Evolutionary conservation across 2,329 filamentous ascomycete species (phyloP), one percentile per base, ranked within the genome.

Genomic region (Harringtonia aguacate): DNA sequence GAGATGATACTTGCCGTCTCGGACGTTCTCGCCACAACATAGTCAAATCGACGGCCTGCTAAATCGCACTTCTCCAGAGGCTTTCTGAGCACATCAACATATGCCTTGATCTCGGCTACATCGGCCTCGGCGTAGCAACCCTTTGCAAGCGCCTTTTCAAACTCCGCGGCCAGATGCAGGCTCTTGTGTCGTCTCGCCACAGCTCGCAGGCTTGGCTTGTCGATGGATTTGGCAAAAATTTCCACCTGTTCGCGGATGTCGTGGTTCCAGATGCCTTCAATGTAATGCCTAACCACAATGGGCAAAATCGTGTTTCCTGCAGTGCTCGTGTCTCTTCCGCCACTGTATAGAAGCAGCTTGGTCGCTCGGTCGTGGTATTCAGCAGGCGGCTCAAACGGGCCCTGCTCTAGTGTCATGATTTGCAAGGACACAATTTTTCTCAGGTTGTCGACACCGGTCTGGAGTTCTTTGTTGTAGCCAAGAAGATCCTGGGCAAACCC

Each of bases 151-250:
- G 73, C 75, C 46, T 61, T 66, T 50, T 77, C 70, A 45, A 79
- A 73, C 39, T 79, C 73, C 20, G 59, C 55, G 6, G 70, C 74
- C 24, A 81, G 65, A 51, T 80, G 71, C 15, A 79, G 56, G 40
- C 64, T 66, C 54, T 73, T 73, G 57, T 81, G 77, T 30, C 62
- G 63, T 43, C 65, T 65, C 3, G 66, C 63, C 7, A 74, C 57
- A 3, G 63, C 63, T 17, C 59, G 60, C 15, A 79, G 53, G 13
- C 52, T 59, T 4, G 53, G 49, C 14, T 45, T 43, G 9, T 49
- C 50, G 15, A 52, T 50, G 1, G 50, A 46, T n/a, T 49, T 33
- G 12, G 53, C 49, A 45, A 67, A 70, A 1, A 51, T 48, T 12
- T 53, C 53, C 3, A 79, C 56, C 15, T 60, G 53, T 8, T 62